Evolutionary conservation across 2,329 filamentous ascomycete genomes (phyloP).

Genomic region (Trichophyton equinum): DNA sequence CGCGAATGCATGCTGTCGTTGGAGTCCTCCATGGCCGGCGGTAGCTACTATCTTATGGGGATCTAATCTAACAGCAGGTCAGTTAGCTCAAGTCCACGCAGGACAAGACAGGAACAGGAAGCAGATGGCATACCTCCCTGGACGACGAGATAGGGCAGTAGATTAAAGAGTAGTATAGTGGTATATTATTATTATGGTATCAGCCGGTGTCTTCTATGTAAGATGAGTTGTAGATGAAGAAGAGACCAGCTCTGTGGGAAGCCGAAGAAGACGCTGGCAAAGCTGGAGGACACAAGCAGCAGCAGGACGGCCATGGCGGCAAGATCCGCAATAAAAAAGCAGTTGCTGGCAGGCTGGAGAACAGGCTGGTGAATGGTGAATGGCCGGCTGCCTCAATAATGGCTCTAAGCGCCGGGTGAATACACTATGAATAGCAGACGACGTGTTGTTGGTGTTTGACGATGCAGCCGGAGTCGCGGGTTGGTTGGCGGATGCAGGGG

Average conservation of each 20-base stretch:
- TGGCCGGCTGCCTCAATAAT: not conserved
- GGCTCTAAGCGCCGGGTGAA: not conserved
- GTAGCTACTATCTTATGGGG: not conserved
- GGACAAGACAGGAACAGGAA: not conserved
- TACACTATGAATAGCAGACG: not conserved
- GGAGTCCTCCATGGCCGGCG: not conserved
- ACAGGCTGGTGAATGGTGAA: not conserved
- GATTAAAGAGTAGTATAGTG: not conserved
- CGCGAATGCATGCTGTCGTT: constrained; percentile 5
- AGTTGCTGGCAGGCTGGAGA: not conserved
- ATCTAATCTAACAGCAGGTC: not conserved
- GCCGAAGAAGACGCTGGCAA: not conserved
- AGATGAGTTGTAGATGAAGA: too few species aligned
- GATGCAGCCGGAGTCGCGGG: not conserved
- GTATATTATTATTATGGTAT: not conserved
- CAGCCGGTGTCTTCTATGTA: too few species aligned
- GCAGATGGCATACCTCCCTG: not conserved
- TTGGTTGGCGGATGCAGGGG: not conserved
- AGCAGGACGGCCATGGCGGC: not conserved
- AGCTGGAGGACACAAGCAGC: not conserved
- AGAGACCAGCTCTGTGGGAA: too few species aligned
- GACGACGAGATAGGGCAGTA: not conserved
- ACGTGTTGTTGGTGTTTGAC: not conserved
- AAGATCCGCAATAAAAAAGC: not conserved
- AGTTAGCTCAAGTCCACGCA: not conserved